Base-by-base conservation (phyloP, 2,329 filamentous ascomycete genomes). In the Grosmannia serpens region DNA sequence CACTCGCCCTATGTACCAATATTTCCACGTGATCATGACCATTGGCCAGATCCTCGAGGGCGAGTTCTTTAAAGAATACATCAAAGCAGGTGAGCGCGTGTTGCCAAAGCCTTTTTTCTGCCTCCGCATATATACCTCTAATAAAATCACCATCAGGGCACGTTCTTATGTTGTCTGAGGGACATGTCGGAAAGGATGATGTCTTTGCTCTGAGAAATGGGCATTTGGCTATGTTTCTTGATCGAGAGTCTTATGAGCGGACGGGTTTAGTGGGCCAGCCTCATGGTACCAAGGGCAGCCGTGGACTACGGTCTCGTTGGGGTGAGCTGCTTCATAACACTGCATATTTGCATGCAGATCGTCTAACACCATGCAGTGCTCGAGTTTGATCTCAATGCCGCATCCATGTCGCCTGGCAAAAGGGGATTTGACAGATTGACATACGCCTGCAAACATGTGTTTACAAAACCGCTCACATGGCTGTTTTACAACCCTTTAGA, bases 101-200 rank as follows among this genome's bases (percentile, higher is more conserved):
- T 22, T 33, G 17, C 29, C 31, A 11, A 13, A 22, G 15, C 15
- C 11, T 11, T 13, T n/a, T 55, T 11, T 54, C 20, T 29, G n/a
- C 9, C 17, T 55, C 4, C 17, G 17, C 20, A 11, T 27, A 4
- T 27, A 22, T 35, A 33, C 31, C 31, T 5, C 51, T 51, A 29
- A 55, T 38, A 6, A 7, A 11, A 3, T 41, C 27, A 6, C 22
- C 52, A 9, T 7, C 60, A 91, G 89, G 89, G 6, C 85, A 90
- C 67, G 75, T 95, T 54, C 71, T 89, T 64, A 89, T 97, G 87
- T 78, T 96, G 2, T 96, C 91, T 0, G 82, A 91, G 69, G 91
- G 90, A 15, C 80, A 80, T 35, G 75, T 80, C 9, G 85, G 83
- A 2, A 77, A 85, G 2, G 87, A 91, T 66, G 88, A 88, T 64